Evolutionary conservation across 768 basidiomycete genomes (phyloP).

Genomic region (Trametes cingulata): DNA sequence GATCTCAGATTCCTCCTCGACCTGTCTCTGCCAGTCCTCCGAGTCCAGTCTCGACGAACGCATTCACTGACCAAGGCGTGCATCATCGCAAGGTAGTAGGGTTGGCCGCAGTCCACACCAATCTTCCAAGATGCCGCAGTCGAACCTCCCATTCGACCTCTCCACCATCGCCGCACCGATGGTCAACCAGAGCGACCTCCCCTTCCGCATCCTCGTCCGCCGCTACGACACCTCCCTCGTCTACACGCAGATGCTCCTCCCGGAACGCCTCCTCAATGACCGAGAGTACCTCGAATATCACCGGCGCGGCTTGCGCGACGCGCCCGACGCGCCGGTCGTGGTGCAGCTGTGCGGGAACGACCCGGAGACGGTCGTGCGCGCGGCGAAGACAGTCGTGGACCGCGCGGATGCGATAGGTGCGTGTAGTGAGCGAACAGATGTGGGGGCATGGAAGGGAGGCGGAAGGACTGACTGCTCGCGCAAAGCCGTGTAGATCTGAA

Average conservation of each 20-base stretch:
- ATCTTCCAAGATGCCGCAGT: neutral
- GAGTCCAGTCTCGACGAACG: no score
- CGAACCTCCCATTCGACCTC: neutral
- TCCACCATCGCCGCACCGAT: conserved; percentile 66
- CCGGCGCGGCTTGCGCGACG: conserved; percentile 51
- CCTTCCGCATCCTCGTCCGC: conserved; percentile 64
- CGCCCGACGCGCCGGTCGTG: conserved; percentile 50
- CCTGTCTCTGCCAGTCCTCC: no score
- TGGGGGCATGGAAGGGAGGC: no score
- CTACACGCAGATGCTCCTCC: conserved; percentile 78
- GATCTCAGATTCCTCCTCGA: no score
- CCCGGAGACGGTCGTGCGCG: conserved; percentile 57
- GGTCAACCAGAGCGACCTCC: conserved; percentile 79
- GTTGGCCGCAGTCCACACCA: no score
- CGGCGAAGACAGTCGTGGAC: conserved; percentile 57
- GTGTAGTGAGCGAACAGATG: conserved; percentile 7
- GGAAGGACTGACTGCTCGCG: neutral
- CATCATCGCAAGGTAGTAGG: no score
- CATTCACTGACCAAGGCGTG: no score
- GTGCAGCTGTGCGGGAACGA: conserved; percentile 78
- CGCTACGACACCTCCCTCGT: conserved; percentile 64
- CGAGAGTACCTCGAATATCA: conserved; percentile 65
- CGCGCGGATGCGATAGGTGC: conserved; percentile 73
- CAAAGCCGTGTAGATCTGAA: conserved; percentile 60
- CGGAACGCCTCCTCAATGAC: conserved; percentile 62